Percentiles rank a stretch among this genome's conserved stretches.
These are phyloP conservation scores for Mycena vitilis DNA, from an alignment of 768 basidiomycete species.

Conservation along the genomic window DNA sequence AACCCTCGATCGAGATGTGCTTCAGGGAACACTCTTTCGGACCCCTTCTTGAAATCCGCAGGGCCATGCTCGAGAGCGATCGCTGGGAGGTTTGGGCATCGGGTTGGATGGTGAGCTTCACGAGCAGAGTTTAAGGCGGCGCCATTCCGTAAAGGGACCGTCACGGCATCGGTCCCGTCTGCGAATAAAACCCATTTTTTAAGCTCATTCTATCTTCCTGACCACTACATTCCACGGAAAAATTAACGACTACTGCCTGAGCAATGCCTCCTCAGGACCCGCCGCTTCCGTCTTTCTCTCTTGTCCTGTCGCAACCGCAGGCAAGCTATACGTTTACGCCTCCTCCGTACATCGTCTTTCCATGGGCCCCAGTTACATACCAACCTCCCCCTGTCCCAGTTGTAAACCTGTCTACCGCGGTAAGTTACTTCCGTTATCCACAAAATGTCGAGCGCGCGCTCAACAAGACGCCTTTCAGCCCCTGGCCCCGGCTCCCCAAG, in stretches of 20 bases:
- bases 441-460: background rate
- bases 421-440: background rate
- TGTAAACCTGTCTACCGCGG: background rate
- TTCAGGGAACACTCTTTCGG: too few species aligned
- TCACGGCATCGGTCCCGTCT: constrained; percentile 18
- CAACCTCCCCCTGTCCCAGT: background rate
- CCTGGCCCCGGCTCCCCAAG: background rate
- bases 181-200: constrained; percentile 9
- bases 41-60: too few species aligned
- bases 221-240: too few species aligned
- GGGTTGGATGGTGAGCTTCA: background rate
- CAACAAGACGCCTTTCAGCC: background rate
- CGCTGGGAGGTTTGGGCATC: background rate
- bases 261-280: background rate
- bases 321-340: background rate
- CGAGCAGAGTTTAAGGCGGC: background rate
- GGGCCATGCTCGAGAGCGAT: too few species aligned
- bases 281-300: background rate
- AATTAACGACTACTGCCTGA: background rate
- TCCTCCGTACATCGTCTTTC: background rate
- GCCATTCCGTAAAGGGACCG: constrained; percentile 11
- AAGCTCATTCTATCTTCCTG: background rate
- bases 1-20: too few species aligned
- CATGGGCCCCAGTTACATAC: background rate
- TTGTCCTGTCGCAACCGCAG: constrained; percentile 4